Evolutionary conservation across 2,329 filamentous ascomycete genomes (phyloP), one percentile per base, ranked within the genome.

Genomic region (Hypoxylon sp.): DNA sequence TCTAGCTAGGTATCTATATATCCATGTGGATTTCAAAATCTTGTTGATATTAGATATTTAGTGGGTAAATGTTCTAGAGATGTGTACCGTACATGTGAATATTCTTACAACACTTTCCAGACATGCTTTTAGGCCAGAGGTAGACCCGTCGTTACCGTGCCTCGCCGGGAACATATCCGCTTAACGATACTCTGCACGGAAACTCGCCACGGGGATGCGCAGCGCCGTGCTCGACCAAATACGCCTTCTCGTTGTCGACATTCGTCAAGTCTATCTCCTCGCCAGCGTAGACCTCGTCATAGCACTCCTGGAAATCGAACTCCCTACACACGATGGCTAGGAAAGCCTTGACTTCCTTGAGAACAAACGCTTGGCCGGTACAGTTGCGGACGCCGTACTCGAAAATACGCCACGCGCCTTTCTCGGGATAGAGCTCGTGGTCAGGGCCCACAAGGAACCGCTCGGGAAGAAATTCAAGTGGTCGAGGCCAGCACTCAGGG

Each of bases 351-450:
- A 76, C 27, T 54, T 76, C 75, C 50, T 75, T 76, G 55, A 76
- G 53, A 11, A 75, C 75, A 50, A 77, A 72, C 0, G 72, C 82
- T 74, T 89, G 86, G 0, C 87, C 88, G 8, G 88, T 83, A 71
- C 87, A 90, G 56, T 84, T 85, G 11, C 87, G 76, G 1, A 82
- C 80, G 0, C 88, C 87, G 61, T 83, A 80, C 70, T 86, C 85
- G 74, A 90, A 90, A 0, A 85, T 80, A 7, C 86, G 81, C 80
- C 82, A 89, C 0, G 86, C 87, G 46, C 82, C 81, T 54, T 83
- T 81, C 51, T 75, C 67, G 35, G 77, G 76, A 61, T 78, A 74
- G 39, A 77, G 75, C 69, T 75, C 75, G 70, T 82, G 72, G 15
- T 72, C 78, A 0, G 75, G 75, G 8, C 72, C 75, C 3, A 77